These are phyloP conservation scores for Cyberlindnera galapagoensis DNA, from an alignment of 805 yeast genomes.

Conservation along the genomic window DNA sequence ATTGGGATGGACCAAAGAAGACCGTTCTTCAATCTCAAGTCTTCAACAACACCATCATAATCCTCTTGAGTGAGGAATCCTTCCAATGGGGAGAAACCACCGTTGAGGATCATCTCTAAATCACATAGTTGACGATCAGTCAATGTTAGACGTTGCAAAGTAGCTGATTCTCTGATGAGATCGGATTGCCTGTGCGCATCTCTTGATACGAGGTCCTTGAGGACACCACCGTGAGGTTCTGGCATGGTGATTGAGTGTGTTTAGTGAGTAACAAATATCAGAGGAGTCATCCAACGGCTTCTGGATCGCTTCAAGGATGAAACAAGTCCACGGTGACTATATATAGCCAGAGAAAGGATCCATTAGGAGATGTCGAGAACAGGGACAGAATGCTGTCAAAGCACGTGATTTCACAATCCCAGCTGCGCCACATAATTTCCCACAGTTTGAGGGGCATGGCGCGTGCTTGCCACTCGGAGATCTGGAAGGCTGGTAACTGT, in stretches of 20 bases:
- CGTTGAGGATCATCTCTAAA: slow-evolving; percentile 82
- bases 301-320: no score
- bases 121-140: slow-evolving; percentile 92
- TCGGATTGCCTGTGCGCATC: slow-evolving; percentile 56
- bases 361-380: no score
- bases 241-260: slow-evolving; percentile 2
- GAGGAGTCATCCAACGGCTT: no score
- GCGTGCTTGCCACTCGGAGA: no score
- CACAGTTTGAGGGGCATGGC: no score
- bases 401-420: no score
- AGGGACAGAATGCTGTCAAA: no score
- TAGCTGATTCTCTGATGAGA: slow-evolving; percentile 52
- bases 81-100: slow-evolving; percentile 84
- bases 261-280: no score
- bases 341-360: no score
- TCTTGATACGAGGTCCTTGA: slow-evolving; percentile 80
- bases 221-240: slow-evolving; percentile 83
- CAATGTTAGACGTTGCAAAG: slow-evolving; percentile 40
- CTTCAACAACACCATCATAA: slow-evolving; percentile 56
- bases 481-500: no score
- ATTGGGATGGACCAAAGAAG: slow-evolving; percentile 90
- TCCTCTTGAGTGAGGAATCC: slow-evolving; percentile 62
- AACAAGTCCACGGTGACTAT: no score
- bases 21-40: slow-evolving; percentile 70
- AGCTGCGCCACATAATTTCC: no score